Percentiles rank a stretch among this genome's conserved stretches.
These are phyloP conservation scores for Boletus sp. DNA, from an alignment of 768 basidiomycete genomes.

Conservation along the genomic window DNA sequence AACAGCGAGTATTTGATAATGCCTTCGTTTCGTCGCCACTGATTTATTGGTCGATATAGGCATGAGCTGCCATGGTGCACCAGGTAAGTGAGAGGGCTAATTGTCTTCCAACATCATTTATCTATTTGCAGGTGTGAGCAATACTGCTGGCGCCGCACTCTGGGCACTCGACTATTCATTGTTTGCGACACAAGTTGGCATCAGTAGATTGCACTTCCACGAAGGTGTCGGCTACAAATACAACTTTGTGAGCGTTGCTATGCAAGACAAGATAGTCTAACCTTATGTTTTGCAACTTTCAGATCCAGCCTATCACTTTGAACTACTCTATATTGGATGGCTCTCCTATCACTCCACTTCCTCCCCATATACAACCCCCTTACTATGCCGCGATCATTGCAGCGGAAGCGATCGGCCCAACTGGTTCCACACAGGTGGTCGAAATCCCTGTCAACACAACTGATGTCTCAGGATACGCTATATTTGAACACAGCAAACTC, in stretches of 20 bases:
- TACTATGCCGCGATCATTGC: slow-evolving; percentile 67
- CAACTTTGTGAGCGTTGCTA: slow-evolving; percentile 43
- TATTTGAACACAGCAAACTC: slow-evolving; percentile 48
- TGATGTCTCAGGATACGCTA: slow-evolving; percentile 58
- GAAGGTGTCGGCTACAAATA: slow-evolving; percentile 73
- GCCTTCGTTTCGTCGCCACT: background rate
- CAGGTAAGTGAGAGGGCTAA: slow-evolving; percentile 6
- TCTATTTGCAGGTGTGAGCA: slow-evolving; percentile 50
- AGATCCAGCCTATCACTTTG: slow-evolving; percentile 65
- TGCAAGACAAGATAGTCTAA: background rate
- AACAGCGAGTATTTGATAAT: slow-evolving; percentile 47
- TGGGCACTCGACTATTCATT: slow-evolving; percentile 69
- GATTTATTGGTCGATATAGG: slow-evolving; percentile 11
- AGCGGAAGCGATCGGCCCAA: slow-evolving; percentile 53
- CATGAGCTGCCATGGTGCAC: slow-evolving; percentile 40
- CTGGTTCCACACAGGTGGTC: slow-evolving; percentile 39
- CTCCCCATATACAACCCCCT: slow-evolving; percentile 61
- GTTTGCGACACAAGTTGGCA: slow-evolving; percentile 54
- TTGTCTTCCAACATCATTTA: background rate
- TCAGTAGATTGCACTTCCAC: slow-evolving; percentile 59
- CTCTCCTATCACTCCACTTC: slow-evolving; percentile 46
- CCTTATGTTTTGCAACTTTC: slow-evolving; percentile 3
- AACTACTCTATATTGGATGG: slow-evolving; percentile 59
- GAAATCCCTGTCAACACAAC: slow-evolving; percentile 51
- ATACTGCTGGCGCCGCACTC: slow-evolving; percentile 67